Evolutionary conservation across 768 basidiomycete species (phyloP).

Genomic region (Termitomyces titanicus): DNA sequence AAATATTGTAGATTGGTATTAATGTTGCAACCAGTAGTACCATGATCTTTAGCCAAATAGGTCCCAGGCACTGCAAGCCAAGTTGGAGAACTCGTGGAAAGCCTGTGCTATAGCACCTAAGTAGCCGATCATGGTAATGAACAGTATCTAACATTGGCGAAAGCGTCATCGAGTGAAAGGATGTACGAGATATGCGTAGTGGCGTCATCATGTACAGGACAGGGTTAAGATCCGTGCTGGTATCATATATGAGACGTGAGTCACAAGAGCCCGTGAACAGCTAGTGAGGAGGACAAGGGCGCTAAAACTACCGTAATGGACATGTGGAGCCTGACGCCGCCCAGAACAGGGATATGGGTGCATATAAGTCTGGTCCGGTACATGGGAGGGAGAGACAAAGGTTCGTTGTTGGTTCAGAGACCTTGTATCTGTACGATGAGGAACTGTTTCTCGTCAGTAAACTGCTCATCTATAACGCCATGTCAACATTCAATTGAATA

Average conservation of each 20-base stretch:
- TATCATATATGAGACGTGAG: conserved; percentile 3
- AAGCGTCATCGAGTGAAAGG: conserved; percentile 7
- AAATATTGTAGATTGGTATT: no score
- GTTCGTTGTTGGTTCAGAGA: conserved; percentile 37
- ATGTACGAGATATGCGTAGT: neutral
- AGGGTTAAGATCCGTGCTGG: conserved; percentile 9
- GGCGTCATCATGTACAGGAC: neutral
- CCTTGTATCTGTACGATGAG: conserved; percentile 88
- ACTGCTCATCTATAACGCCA: conserved; percentile 76
- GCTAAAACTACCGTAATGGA: neutral
- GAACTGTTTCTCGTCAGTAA: conserved; percentile 97
- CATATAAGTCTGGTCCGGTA: neutral
- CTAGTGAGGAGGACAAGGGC: neutral
- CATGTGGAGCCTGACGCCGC: neutral
- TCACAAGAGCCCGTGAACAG: neutral
- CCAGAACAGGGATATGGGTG: neutral
- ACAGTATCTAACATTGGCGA: conserved; percentile 1
- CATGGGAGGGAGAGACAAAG: neutral
- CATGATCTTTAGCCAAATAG: no score
- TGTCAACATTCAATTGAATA: neutral
- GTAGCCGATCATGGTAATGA: neutral
- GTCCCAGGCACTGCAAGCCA: no score
- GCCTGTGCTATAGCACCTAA: neutral
- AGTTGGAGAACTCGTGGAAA: neutral
- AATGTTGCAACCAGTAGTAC: no score